Conservation (phyloP, 2,329 filamentous ascomycete genomes). For the Aspergillus sp. region DNA sequence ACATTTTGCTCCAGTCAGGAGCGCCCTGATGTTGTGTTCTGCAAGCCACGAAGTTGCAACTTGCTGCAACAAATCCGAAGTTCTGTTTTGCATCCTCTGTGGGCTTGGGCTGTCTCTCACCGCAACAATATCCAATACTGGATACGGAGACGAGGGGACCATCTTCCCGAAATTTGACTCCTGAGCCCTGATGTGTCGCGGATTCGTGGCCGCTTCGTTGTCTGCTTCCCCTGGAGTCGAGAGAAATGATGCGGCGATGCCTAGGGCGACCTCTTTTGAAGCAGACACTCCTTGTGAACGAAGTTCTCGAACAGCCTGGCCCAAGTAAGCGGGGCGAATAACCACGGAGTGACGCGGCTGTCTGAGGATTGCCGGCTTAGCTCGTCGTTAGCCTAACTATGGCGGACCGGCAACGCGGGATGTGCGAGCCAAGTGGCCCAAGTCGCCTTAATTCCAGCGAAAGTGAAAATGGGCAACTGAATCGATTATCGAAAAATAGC, state of each 20-base stretch:
- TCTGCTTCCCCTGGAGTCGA: background rate
- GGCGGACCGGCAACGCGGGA: background rate
- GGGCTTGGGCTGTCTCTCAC: background rate
- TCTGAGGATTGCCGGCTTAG: background rate
- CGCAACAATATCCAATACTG: background rate
- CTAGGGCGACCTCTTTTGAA: background rate
- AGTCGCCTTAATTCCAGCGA: background rate
- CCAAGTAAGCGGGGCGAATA: constrained; percentile 1
- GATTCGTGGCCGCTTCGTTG: background rate
- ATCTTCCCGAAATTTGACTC: background rate
- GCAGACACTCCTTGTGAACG: background rate
- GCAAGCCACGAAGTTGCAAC: background rate
- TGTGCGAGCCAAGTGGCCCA: background rate
- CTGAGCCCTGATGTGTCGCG: background rate
- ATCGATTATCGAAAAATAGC: background rate
- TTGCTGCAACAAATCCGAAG: background rate
- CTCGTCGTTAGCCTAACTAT: constrained; percentile 11
- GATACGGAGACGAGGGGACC: background rate
- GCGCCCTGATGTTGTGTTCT: background rate
- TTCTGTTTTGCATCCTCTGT: background rate
- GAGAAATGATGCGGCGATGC: background rate
- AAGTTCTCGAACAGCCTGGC: constrained; percentile 5
- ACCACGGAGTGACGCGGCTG: background rate
- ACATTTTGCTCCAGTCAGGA: background rate
- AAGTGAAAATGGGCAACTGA: background rate